These are phyloP conservation scores for Acanthamoeba castellanii DNA, from an alignment of 208 protist species.

Conservation along the genomic window DNA sequence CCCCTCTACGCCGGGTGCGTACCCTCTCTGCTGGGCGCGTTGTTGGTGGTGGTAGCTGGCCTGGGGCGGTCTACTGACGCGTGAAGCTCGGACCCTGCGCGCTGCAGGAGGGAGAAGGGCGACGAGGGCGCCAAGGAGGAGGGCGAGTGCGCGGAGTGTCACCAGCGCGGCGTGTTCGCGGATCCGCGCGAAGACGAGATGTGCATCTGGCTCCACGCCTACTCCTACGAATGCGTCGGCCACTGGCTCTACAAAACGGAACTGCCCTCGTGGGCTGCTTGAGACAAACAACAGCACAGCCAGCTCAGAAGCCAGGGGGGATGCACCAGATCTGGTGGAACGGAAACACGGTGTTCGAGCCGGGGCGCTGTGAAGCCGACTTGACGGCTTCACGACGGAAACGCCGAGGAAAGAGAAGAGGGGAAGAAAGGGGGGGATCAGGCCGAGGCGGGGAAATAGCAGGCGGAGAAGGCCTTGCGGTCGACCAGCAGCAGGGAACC, in stretches of 20 bases:
- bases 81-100: too few species aligned
- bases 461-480: slow-evolving; percentile 36
- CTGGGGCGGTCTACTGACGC: too few species aligned
- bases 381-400: too few species aligned
- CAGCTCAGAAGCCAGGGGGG: too few species aligned
- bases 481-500: slow-evolving; percentile 40
- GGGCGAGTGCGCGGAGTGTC: slow-evolving; percentile 12
- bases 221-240: slow-evolving; percentile 57
- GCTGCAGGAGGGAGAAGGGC: background rate
- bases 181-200: slow-evolving; percentile 51
- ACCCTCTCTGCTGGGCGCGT: background rate
- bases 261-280: slow-evolving; percentile 69
- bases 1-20: slow-evolving; percentile 81
- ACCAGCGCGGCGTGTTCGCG: background rate
- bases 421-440: too few species aligned
- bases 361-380: too few species aligned
- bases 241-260: slow-evolving; percentile 50
- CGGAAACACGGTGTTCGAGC: too few species aligned
- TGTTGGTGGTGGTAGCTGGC: background rate
- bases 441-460: background rate
- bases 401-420: too few species aligned
- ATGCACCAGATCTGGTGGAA: too few species aligned
- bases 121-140: background rate
- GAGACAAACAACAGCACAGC: background rate
- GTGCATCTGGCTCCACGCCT: slow-evolving; percentile 77